Evolutionary conservation across 768 basidiomycete species (phyloP).

Genomic region (Pleurotus tuoliensis): DNA sequence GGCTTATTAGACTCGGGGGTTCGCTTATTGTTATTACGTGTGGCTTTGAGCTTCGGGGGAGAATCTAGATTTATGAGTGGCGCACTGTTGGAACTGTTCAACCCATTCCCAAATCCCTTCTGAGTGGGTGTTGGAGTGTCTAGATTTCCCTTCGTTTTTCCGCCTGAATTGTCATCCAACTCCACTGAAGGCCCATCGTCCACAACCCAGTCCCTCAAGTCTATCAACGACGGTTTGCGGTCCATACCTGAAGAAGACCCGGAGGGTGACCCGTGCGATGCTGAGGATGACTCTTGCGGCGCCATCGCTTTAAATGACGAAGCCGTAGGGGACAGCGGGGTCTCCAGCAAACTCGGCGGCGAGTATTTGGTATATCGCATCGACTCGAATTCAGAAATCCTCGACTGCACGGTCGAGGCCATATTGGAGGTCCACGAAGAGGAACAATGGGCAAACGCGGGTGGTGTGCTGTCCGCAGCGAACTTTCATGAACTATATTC

Average conservation of each 20-base stretch:
- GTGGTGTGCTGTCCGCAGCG: no score
- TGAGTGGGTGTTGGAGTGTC: constrained; percentile 21
- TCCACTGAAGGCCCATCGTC: constrained; percentile 45
- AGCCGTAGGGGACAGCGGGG: constrained; percentile 47
- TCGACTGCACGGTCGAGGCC: constrained; percentile 49
- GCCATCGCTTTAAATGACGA: constrained; percentile 37
- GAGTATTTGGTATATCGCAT: constrained; percentile 8
- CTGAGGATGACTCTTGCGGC: constrained; percentile 26
- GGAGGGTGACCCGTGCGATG: constrained; percentile 34
- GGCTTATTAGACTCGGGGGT: constrained; percentile 17
- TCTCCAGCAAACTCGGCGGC: constrained; percentile 36
- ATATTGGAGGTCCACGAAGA: constrained; percentile 17
- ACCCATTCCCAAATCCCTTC: constrained; percentile 16
- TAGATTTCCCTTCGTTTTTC: neutral
- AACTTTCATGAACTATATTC: no score
- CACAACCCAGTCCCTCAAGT: constrained; percentile 71
- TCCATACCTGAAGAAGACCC: constrained; percentile 47
- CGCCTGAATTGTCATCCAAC: neutral
- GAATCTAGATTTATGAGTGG: constrained; percentile 59
- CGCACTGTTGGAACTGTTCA: constrained; percentile 14
- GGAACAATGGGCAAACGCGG: no score
- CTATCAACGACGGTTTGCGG: constrained; percentile 60
- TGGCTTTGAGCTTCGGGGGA: constrained; percentile 32
- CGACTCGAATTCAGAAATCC: constrained; percentile 65
- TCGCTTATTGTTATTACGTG: constrained; percentile 14